Evolutionary conservation across 495 filamentous ascomycete genomes (phyloP).

Genomic region (Aspergillus nidulans): DNA sequence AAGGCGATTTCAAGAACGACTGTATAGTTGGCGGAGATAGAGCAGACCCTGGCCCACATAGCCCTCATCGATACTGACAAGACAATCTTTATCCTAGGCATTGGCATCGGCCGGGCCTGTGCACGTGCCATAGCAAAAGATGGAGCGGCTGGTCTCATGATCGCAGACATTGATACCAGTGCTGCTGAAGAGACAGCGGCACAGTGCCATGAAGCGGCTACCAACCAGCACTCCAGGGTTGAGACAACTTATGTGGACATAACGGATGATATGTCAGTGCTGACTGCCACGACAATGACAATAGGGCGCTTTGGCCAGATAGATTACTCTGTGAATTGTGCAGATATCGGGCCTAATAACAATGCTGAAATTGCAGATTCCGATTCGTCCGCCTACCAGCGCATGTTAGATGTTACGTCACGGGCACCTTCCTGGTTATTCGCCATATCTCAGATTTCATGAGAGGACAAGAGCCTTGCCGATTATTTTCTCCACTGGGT

Average conservation of each 20-base stretch:
- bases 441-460: no score
- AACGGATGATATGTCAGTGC: no score
- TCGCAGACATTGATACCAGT: conserved; percentile 20
- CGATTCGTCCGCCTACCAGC: background rate
- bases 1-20: no score
- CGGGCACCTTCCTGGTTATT: conserved; percentile 10
- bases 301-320: conserved; percentile 21
- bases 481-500: background rate
- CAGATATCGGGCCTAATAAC: conserved; percentile 15
- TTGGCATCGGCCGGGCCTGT: background rate
- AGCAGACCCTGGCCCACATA: no score
- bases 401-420: conserved; percentile 11
- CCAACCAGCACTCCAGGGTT: conserved; percentile 11
- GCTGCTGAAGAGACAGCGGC: conserved; percentile 16
- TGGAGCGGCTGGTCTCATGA: conserved; percentile 10
- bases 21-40: no score
- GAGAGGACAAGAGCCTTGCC: background rate
- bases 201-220: conserved; percentile 26
- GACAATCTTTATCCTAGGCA: no score
- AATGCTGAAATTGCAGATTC: background rate
- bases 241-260: background rate
- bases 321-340: conserved; percentile 31
- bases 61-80: no score
- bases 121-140: background rate
- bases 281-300: no score